These are phyloP conservation scores for Leucaena leucocephala DNA, from an alignment of 306 rosid genomes.

Conservation along the genomic window DNA sequence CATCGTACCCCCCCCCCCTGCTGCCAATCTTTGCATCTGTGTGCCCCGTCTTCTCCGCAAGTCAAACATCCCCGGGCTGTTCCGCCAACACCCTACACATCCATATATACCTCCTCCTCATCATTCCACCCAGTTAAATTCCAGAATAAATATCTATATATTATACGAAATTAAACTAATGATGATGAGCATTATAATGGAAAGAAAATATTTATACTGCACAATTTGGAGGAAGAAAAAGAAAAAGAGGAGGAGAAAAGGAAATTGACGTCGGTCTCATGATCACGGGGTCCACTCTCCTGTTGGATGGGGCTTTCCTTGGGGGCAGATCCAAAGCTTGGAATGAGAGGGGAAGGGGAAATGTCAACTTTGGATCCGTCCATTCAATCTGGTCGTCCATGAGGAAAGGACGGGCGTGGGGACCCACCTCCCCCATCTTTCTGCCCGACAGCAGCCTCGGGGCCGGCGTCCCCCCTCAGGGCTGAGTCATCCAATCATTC, in stretches of 20 bases:
- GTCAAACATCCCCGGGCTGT: no score
- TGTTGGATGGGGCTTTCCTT: neutral
- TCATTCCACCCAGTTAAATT: no score
- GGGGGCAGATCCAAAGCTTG: constrained; percentile 33
- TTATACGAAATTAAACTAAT: no score
- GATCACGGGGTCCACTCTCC: neutral
- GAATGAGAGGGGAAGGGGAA: neutral
- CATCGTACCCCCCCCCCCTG: no score
- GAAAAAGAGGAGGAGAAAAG: neutral
- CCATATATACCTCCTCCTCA: no score
- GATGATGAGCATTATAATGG: no score
- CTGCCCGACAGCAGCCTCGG: constrained; percentile 43
- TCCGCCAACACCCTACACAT: no score
- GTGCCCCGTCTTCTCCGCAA: no score
- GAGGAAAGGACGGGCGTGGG: constrained; percentile 37
- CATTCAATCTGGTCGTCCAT: constrained; percentile 33
- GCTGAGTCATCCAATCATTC: constrained; percentile 12
- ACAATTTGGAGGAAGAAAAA: no score
- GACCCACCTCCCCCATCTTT: constrained; percentile 22
- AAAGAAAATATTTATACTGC: no score
- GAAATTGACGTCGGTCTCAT: neutral
- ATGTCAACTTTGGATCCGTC: constrained; percentile 35
- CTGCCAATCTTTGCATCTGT: no score
- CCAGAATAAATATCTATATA: no score
- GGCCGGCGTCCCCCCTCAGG: constrained; percentile 1